Base-by-base conservation (phyloP, 805 yeast genomes). In the Ascoidea tarda region DNA sequence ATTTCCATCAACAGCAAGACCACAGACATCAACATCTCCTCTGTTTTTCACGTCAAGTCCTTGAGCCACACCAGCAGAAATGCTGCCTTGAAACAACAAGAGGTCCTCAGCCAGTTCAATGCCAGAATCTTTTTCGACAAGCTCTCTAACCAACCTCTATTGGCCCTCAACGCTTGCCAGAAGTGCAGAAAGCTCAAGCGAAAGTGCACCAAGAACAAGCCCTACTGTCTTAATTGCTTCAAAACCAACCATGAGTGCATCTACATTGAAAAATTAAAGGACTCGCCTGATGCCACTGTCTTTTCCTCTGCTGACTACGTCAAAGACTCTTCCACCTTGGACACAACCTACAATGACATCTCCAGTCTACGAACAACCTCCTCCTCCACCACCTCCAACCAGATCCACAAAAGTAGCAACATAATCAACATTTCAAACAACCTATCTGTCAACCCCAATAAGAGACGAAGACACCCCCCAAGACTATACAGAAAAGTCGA, bases 121-220 rank as follows among this genome's bases (percentile, higher is more conserved):
- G 8, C 44, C 8, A 38, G 14, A 38, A 38, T 38, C 8, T 56
- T 54, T 52, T 52, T 50, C 31, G 38, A 33, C 28, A 54, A 50
- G 6, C 28, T 52, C 21, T 51, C 50, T 32, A 54, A 51, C 10
- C 49, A 52, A n/a, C 48, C 49, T 10, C n/a, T 50, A 5, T 53
- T 44, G 5, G 58, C 58, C 5, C 44, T 52, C 10, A 56, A 56
- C 50, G 62, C 63, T n/a, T 62, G 65, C 51, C 63, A 61, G 44
- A 45, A 64, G n/a, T 62, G 65, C 42, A 55, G 64, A 14, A 57
- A 55, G 32, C 54, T 61, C 10, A 75, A 75, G 57, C 72, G 74
- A 68, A 75, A 74, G 57, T 75, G 79, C 60, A 77, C 75, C 53
- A 77, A 75, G 57, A 77, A 72, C 53, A 66, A 66, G 46, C 79